A percentile compares a stretch with the other conserved stretches of the same genome.
Conservation (phyloP, 192 early-diverging fungal genomes). For the Entrophospora sp. region DNA sequence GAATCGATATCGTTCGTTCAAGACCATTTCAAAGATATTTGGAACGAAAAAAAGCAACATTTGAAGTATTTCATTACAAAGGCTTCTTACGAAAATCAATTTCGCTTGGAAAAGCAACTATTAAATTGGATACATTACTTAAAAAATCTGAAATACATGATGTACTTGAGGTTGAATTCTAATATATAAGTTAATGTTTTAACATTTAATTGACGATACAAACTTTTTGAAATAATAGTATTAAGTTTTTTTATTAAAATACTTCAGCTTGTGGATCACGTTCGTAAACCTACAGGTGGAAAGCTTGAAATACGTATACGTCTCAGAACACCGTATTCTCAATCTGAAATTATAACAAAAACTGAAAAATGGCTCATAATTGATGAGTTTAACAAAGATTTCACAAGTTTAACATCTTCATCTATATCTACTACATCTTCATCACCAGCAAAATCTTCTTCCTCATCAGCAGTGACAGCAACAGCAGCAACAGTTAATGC, state of each 20-base stretch:
- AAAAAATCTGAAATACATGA: constrained; percentile 58
- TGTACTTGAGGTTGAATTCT: constrained; percentile 51
- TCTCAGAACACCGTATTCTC: constrained; percentile 48
- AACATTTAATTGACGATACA: no score
- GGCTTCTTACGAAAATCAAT: constrained; percentile 47
- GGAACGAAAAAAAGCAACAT: constrained; percentile 55
- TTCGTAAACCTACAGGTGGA: constrained; percentile 54
- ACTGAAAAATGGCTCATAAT: constrained; percentile 59
- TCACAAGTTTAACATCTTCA: constrained; percentile 18
- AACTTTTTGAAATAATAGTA: no score
- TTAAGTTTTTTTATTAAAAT: background rate
- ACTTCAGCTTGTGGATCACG: constrained; percentile 17
- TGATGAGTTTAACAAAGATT: constrained; percentile 34
- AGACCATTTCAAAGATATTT: constrained; percentile 54
- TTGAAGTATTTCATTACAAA: constrained; percentile 61
- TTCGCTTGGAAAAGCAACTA: constrained; percentile 47
- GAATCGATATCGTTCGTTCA: constrained; percentile 50
- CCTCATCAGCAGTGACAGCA: no score
- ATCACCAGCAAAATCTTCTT: background rate
- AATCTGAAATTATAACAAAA: constrained; percentile 48
- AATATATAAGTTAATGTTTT: background rate
- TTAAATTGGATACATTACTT: constrained; percentile 50
- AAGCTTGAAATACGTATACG: constrained; percentile 57
- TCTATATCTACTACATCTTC: background rate
- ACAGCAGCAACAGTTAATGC: no score